These are phyloP conservation scores for Amphibolis antarctica DNA, from an alignment of 106 monocot species.

Conservation along the genomic window DNA sequence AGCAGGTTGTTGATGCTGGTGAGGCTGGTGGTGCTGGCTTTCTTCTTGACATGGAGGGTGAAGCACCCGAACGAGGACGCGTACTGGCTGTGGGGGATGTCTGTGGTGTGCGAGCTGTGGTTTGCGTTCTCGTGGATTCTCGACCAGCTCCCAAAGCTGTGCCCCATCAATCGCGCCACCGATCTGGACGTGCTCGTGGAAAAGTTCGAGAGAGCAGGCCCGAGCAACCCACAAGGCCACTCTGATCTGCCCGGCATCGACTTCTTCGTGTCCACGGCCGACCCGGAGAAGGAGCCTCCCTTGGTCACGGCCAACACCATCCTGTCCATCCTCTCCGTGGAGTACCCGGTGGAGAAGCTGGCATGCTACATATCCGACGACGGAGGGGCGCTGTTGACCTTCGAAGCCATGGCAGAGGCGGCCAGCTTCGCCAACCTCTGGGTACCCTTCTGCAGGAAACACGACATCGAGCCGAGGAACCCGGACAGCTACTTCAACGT, in stretches of 20 bases:
- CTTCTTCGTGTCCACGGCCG: slow-evolving; percentile 54
- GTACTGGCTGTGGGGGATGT: slow-evolving; percentile 70
- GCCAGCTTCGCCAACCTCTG: slow-evolving; percentile 40
- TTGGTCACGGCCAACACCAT: slow-evolving; percentile 51
- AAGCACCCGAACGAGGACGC: slow-evolving; percentile 46
- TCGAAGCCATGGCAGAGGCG: slow-evolving; percentile 46
- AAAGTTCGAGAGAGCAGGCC: slow-evolving; percentile 31
- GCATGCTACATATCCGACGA: slow-evolving; percentile 55
- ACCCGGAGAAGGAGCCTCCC: slow-evolving; percentile 54
- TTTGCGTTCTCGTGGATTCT: slow-evolving; percentile 75
- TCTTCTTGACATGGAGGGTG: slow-evolving; percentile 49
- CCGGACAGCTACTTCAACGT: slow-evolving; percentile 52
- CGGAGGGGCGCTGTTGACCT: slow-evolving; percentile 36
- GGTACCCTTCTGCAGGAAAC: slow-evolving; percentile 56
- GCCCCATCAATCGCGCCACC: slow-evolving; percentile 48
- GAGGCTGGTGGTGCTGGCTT: slow-evolving; percentile 27
- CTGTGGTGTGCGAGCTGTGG: slow-evolving; percentile 62
- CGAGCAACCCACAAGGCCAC: slow-evolving; percentile 26
- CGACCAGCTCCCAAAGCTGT: slow-evolving; percentile 60
- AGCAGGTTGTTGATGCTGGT: slow-evolving; percentile 40
- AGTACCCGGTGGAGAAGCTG: slow-evolving; percentile 44
- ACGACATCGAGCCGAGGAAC: slow-evolving; percentile 40
- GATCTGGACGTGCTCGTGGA: slow-evolving; percentile 37
- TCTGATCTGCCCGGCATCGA: slow-evolving; percentile 62
- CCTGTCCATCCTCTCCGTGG: slow-evolving; percentile 42